These are phyloP conservation scores for Leccinum subgranulosum DNA, from an alignment of 768 basidiomycete species.

Conservation along the genomic window DNA sequence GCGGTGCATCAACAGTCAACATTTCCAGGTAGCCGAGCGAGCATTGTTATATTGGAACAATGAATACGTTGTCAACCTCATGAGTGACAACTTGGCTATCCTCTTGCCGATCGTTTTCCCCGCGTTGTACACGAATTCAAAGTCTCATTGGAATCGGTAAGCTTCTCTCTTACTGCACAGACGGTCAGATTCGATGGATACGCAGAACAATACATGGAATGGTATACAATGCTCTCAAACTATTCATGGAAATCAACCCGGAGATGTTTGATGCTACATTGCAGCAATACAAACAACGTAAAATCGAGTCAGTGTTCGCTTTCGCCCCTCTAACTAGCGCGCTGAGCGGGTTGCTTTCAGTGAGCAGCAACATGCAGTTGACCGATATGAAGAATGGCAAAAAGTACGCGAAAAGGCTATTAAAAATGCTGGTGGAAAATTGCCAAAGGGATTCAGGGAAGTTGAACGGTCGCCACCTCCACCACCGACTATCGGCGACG, in stretches of 20 bases:
- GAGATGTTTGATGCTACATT: conserved; percentile 93
- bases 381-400: conserved; percentile 89
- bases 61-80: conserved; percentile 98
- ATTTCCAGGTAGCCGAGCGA: conserved; percentile 99
- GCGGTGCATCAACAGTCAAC: conserved; percentile 97
- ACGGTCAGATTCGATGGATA: conserved; percentile 8
- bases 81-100: conserved; percentile 90
- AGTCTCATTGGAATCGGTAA: conserved; percentile 98
- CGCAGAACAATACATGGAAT: conserved; percentile 95
- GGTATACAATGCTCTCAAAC: conserved; percentile 97
- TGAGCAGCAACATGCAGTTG: conserved; percentile 82
- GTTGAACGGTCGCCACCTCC: conserved; percentile 72
- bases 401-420: conserved; percentile 75
- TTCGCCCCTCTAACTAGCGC: not conserved
- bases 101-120: conserved; percentile 97
- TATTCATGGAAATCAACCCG: conserved; percentile 99
- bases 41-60: conserved; percentile 99
- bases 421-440: conserved; percentile 62
- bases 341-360: conserved; percentile 39
- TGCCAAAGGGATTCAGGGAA: conserved; percentile 71
- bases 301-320: conserved; percentile 63
- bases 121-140: conserved; percentile 92
- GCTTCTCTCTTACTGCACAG: conserved; percentile 24
- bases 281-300: conserved; percentile 88
- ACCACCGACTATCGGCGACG: conserved; percentile 72